Conservation (phyloP, 208 protist genomes). For the Crithidia bombi region DNA sequence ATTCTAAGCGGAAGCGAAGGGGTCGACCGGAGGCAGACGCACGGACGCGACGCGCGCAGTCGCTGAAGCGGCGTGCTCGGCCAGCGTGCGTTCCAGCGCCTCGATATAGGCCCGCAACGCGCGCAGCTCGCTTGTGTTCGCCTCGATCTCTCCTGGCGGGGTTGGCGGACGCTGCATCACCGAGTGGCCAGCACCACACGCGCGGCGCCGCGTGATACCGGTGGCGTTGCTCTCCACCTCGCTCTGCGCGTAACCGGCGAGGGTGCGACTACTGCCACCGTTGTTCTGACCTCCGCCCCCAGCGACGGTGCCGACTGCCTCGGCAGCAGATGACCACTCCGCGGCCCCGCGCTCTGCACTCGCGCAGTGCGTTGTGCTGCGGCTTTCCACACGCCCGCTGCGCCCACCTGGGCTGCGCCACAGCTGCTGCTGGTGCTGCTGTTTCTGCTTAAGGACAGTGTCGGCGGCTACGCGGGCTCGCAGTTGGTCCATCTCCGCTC, state of each 20-base stretch:
- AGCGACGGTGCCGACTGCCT: background rate
- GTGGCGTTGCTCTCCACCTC: conserved; percentile 15
- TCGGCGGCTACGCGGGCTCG: conserved; percentile 69
- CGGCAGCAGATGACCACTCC: background rate
- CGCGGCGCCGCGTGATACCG: conserved; percentile 13
- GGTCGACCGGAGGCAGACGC: conserved; percentile 20
- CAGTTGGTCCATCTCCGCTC: conserved; percentile 86
- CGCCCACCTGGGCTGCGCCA: conserved; percentile 3
- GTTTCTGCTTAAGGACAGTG: conserved; percentile 42
- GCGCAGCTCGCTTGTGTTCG: conserved; percentile 82
- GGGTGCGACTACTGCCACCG: conserved; percentile 4
- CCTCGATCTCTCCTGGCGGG: conserved; percentile 69
- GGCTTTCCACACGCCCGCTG: background rate
- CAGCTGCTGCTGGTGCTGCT: conserved; percentile 27
- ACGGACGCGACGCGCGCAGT: background rate
- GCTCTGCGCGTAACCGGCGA: background rate
- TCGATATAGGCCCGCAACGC: conserved; percentile 80
- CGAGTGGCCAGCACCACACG: background rate
- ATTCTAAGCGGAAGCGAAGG: background rate
- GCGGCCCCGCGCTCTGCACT: conserved; percentile 5
- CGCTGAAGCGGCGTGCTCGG: conserved; percentile 7
- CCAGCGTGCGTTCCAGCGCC: conserved; percentile 68
- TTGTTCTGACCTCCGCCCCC: too few relatives aligned
- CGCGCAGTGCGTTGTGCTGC: conserved; percentile 2
- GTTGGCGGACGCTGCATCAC: conserved; percentile 35